These are phyloP conservation scores for Chrysanthemum seticuspe DNA, from an alignment of 129 eudicot genomes.

Conservation along the genomic window DNA sequence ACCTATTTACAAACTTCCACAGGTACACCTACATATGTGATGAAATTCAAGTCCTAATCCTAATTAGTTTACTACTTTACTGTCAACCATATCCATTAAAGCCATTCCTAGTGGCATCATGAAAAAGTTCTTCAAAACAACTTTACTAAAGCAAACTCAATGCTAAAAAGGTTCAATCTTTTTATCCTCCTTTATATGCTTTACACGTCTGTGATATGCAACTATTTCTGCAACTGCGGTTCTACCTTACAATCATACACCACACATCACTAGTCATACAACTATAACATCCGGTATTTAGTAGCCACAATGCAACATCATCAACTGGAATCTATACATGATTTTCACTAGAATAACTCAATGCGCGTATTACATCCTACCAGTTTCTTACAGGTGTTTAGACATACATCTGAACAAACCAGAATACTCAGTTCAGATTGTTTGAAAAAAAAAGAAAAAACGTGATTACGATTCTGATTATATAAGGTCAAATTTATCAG, in stretches of 20 bases:
- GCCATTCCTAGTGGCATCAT: too few relatives aligned
- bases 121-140: too few relatives aligned
- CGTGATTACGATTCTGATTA: too few relatives aligned
- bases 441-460: too few relatives aligned
- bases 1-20: not conserved
- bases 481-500: too few relatives aligned
- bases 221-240: not conserved
- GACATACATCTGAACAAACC: too few relatives aligned
- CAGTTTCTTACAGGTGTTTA: too few relatives aligned
- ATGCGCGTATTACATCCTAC: too few relatives aligned
- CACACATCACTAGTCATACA: too few relatives aligned
- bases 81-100: too few relatives aligned
- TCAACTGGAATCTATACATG: not conserved
- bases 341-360: not conserved
- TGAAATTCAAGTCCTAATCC: not conserved
- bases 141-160: not conserved
- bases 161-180: not conserved
- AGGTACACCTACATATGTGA: not conserved
- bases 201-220: not conserved
- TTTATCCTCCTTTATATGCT: not conserved
- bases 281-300: not conserved
- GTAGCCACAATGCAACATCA: not conserved
- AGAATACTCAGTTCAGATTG: not conserved
- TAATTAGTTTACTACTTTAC: not conserved
- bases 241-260: not conserved